Evolutionary conservation across 2,329 filamentous ascomycete genomes (phyloP), one percentile per base, ranked within the genome.

Genomic region (Xylariales sp.): DNA sequence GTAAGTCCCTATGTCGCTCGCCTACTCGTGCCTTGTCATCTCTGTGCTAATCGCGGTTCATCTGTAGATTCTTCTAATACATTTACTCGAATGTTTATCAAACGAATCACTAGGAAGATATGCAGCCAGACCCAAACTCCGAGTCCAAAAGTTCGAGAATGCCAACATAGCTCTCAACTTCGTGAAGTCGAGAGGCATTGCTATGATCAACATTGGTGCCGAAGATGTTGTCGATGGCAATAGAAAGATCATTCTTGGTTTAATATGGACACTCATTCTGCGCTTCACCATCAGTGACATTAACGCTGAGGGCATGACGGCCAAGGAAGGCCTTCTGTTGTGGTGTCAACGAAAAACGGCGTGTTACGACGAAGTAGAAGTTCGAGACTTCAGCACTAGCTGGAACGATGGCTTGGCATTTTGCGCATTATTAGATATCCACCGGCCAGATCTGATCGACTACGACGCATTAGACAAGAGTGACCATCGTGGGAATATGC

Each of bases 281-380:
- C 89, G 96, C 58, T 99, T 99, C 80, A 99, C 96, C 74, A 99
- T 99, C 79, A 97, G 91, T 80, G 96, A 99, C 81, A 99, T 99
- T 83, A 98, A 97, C 79, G 92, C 95, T 80, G 96, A 97, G 85
- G 96, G 96, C 72, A 91, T 98, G 89, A 97, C 95, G 60, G 96
- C 96, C 66, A 97, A 98, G 81, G 96, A 98, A 79, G 96, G 96
- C 70, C 83, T 99, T 75, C 82, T 99, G 65, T 83, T 99, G 30
- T 99, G 96, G 96, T 99, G 96, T 84, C 95, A 99, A 82, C 87
- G 96, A 75, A 99, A 99, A 83, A 99, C 96, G 36, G 96, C 96
- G 7, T 99, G 96, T 82, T 99, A 99, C 80, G 94, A 97, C 68
- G 96, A 97, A 78, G 94, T 99, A 28, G 92, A 98, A 73, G 94